A percentile compares a stretch with the other conserved stretches of the same genome.
Conservation (phyloP, 1,284 basidiomycete species). For the Marasmius tenuissimus region DNA sequence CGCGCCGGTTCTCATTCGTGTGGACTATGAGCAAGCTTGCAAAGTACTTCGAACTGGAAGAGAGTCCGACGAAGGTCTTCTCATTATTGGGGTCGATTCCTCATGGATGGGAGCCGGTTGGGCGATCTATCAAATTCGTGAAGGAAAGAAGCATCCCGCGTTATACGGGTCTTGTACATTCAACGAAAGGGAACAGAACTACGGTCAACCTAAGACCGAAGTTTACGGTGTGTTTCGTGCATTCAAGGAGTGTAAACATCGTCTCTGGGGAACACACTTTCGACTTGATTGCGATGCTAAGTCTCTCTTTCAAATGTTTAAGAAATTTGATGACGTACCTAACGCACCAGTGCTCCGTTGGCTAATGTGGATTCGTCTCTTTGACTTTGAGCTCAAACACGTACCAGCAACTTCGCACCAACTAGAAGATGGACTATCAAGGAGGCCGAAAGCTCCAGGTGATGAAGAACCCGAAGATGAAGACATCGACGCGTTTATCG, state of each 20-base stretch:
- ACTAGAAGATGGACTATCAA: slow-evolving; percentile 25
- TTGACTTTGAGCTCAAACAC: slow-evolving; percentile 31
- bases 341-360: slow-evolving; percentile 34
- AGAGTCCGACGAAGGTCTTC: slow-evolving; percentile 22
- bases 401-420: slow-evolving; percentile 26
- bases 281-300: slow-evolving; percentile 31
- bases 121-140: slow-evolving; percentile 27
- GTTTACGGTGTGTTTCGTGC: slow-evolving; percentile 34
- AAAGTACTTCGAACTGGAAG: neutral
- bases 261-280: slow-evolving; percentile 30
- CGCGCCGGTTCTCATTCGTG: slow-evolving; percentile 24
- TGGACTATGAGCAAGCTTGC: slow-evolving; percentile 27
- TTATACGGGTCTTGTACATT: slow-evolving; percentile 33
- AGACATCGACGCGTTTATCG: neutral
- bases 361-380: slow-evolving; percentile 29
- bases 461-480: neutral
- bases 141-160: slow-evolving; percentile 20
- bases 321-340: slow-evolving; percentile 29
- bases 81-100: slow-evolving; percentile 33
- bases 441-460: neutral
- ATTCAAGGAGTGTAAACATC: slow-evolving; percentile 27
- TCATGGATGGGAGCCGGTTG: slow-evolving; percentile 30
- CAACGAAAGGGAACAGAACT: slow-evolving; percentile 28
- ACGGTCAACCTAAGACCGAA: slow-evolving; percentile 38
- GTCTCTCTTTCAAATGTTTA: slow-evolving; percentile 32